Conservation (phyloP, 2,329 filamentous ascomycete genomes). For the Diaporthe humulicola region DNA sequence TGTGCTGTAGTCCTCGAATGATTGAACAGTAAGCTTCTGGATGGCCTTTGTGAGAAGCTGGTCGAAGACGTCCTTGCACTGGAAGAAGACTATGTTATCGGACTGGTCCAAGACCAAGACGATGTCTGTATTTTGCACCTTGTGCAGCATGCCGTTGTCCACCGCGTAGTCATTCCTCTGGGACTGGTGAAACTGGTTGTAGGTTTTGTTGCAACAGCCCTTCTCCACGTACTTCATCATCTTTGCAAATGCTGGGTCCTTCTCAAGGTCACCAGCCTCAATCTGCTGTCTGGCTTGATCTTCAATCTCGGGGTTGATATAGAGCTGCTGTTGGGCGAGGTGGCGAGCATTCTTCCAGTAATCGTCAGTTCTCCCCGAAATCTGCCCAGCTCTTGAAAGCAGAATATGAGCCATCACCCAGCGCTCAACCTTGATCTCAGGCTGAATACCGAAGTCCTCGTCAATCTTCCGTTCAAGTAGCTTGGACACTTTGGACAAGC, state of each 20-base stretch:
- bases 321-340: slow-evolving; percentile 4
- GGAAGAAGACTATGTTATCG: neutral
- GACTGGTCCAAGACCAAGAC: slow-evolving; percentile 11
- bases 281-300: neutral
- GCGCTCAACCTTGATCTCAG: neutral
- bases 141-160: neutral
- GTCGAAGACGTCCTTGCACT: slow-evolving; percentile 5
- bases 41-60: neutral
- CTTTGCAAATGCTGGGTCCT: neutral
- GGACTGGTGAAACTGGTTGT: slow-evolving; percentile 5
- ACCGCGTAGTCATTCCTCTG: neutral
- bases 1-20: slow-evolving; percentile 1
- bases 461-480: neutral
- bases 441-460: neutral
- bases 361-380: neutral
- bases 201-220: neutral
- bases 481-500: neutral
- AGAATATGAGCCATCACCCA: slow-evolving; percentile 3
- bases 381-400: neutral
- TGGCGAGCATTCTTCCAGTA: neutral
- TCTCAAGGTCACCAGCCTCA: too few relatives aligned
- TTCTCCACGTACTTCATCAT: neutral
- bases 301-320: neutral
- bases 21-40: neutral
- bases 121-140: neutral